A percentile compares a stretch with the other conserved stretches of the same genome.
These are phyloP conservation scores for Teratosphaeria pseudoeucalypti DNA, from an alignment of 2,329 filamentous ascomycete species.

Conservation along the genomic window DNA sequence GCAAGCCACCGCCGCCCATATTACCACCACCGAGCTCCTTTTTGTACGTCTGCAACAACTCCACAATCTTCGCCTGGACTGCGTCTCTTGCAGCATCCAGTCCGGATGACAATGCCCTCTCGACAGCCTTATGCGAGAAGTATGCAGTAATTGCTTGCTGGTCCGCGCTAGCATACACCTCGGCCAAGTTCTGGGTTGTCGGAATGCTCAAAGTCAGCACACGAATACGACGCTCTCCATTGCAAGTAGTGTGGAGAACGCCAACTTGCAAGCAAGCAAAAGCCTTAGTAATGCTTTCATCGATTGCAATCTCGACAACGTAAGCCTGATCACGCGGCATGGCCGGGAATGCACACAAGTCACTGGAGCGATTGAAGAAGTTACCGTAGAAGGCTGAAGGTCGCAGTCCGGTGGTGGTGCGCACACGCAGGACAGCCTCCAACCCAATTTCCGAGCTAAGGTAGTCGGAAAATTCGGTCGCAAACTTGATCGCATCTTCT, in stretches of 20 bases:
- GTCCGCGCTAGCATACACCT: constrained; percentile 89
- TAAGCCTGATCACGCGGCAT: constrained; percentile 97
- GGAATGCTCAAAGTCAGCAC: constrained; percentile 89
- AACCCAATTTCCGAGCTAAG: constrained; percentile 93
- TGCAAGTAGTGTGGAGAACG: constrained; percentile 94
- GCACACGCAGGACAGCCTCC: constrained; percentile 89
- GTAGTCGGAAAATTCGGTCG: constrained; percentile 91
- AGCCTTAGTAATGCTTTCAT: constrained; percentile 84
- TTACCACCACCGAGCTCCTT: constrained; percentile 94
- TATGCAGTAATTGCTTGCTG: constrained; percentile 87
- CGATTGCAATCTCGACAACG: constrained; percentile 95
- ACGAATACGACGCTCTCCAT: constrained; percentile 87
- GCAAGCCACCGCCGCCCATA: constrained; percentile 82
- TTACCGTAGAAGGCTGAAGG: constrained; percentile 99
- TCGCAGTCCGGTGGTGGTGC: constrained; percentile 83
- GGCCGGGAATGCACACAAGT: constrained; percentile 93
- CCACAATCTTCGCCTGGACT: constrained; percentile 80
- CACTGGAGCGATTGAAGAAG: constrained; percentile 97
- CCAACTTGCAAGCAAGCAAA: constrained; percentile 89
- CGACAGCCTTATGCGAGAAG: constrained; percentile 96
- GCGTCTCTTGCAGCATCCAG: constrained; percentile 86
- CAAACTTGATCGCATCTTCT: constrained; percentile 97
- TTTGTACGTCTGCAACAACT: constrained; percentile 88
- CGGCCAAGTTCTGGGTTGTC: constrained; percentile 80
- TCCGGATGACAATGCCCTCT: constrained; percentile 73